Base-by-base conservation (phyloP, 2,329 filamentous ascomycete species). In the Hypoxylon sp. region DNA sequence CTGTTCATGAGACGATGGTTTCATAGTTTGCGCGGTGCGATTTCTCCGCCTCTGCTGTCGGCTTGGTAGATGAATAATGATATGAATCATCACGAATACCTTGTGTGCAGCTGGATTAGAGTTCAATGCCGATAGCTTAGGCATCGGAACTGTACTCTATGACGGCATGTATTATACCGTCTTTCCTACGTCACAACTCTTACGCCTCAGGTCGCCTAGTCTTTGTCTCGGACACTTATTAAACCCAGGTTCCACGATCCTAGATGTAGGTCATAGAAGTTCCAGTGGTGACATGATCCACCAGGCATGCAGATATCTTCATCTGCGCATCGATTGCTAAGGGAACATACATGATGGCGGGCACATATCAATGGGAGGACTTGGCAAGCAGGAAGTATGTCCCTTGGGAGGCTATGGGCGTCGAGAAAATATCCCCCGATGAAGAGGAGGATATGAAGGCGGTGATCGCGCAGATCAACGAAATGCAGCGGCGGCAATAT, bases 401-500 rank as follows among this genome's bases (percentile, higher is more conserved):
- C 1, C 47, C 49, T 13, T 63, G 50, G 58, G 41, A 58, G 11
- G 41, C 53, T 19, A 17, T n/a, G 6, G 46, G 56, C 13, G 53
- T 61, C 26, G 50, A 65, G 51, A 52, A n/a, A 24, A 54, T 69
- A 19, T 41, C 53, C n/a, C 34, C 52, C 2, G 26, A 37, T 4
- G 59, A 65, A 22, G 44, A 65, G 22, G 64, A 64, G 34, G 34
- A 65, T 26, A 59, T 53, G 28, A 54, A 48, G 24, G 50, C 54
- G n/a, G 32, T 59, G 3, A 59, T 59, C 56, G 34, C 47, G 37
- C 56, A 65, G 52, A 57, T 65, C 52, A 41, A 59, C 47, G 50
- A 65, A 47, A 61, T 56, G 19, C 58, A 65, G 41, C 39, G 24
- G 39, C 54, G 56, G 28, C 64, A 61, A 48, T 65, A 58, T 24